phyloP scores from a whole-genome alignment of 73 alveolate genomes.

The Uronychia binucleata region DNA sequence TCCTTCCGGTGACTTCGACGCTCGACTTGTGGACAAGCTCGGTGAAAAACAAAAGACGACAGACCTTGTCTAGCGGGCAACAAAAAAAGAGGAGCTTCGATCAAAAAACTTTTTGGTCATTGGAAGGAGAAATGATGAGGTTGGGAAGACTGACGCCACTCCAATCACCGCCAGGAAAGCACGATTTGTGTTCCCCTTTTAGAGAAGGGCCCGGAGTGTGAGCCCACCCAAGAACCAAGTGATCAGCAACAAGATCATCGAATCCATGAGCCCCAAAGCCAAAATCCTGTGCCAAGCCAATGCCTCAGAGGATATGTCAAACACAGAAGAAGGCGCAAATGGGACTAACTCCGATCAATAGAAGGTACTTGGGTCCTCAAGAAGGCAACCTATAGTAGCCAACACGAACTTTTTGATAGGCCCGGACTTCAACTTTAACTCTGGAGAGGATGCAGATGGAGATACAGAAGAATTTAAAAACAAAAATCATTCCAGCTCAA shows the following conservation, averaged over 20 bases:
- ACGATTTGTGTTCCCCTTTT: conserved; percentile 19
- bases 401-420: conserved; percentile 7
- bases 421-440: neutral
- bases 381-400: conserved; percentile 19
- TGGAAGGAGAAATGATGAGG: neutral
- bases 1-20: neutral
- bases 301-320: too few species aligned
- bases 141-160: neutral
- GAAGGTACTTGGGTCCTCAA: neutral
- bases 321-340: too few species aligned
- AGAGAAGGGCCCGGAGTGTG: conserved; percentile 24
- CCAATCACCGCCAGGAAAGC: neutral
- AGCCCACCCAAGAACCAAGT: conserved; percentile 25
- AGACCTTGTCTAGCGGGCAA: neutral
- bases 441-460: neutral
- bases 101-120: conserved; percentile 4
- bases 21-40: neutral
- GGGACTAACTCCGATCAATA: too few species aligned
- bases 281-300: too few species aligned
- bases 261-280: neutral
- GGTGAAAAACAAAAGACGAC: neutral
- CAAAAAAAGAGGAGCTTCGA: too few species aligned
- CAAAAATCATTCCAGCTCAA: neutral
- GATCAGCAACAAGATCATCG: conserved; percentile 3
- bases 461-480: neutral